Evolutionary conservation across 106 monocot genomes (phyloP).

Genomic region (Dendrobium huoshanense): DNA sequence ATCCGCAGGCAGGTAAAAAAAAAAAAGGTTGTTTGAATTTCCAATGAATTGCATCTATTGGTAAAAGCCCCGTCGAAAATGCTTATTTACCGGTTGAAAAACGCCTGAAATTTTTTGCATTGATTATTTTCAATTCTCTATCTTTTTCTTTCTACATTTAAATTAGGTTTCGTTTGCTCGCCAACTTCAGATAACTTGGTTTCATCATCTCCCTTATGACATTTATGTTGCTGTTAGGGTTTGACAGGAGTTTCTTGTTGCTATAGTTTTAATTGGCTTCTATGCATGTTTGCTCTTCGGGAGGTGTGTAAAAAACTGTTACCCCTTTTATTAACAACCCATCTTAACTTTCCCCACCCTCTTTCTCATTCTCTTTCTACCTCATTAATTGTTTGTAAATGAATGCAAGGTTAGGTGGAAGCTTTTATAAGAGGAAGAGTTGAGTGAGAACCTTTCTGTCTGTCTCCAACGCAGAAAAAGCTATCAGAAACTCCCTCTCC

Average conservation of each 20-base stretch:
- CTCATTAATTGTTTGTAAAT: slow-evolving; percentile 17
- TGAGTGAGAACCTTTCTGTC: slow-evolving; percentile 12
- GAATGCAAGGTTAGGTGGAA: slow-evolving; percentile 36
- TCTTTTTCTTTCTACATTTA: too few relatives aligned
- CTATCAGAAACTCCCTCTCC: not conserved
- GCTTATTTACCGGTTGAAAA: too few relatives aligned
- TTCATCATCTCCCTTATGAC: not conserved
- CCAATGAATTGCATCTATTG: too few relatives aligned
- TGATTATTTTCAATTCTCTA: too few relatives aligned
- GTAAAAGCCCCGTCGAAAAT: too few relatives aligned
- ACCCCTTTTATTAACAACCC: slow-evolving; percentile 12
- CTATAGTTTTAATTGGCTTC: slow-evolving; percentile 22
- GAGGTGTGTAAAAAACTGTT: slow-evolving; percentile 19
- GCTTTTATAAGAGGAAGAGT: slow-evolving; percentile 28
- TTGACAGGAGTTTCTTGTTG: slow-evolving; percentile 28
- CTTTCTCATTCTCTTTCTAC: not conserved
- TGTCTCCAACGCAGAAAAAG: slow-evolving; percentile 9
- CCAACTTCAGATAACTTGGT: too few relatives aligned
- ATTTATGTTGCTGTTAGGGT: slow-evolving; percentile 16
- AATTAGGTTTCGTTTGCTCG: too few relatives aligned
- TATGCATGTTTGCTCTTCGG: slow-evolving; percentile 10
- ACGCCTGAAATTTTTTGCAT: too few relatives aligned
- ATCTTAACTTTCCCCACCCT: not conserved
- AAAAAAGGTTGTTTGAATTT: too few relatives aligned
- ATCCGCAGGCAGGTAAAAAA: too few relatives aligned